These are phyloP conservation scores for Croton laevigatus DNA, from an alignment of 441 rosid species.

Conservation along the genomic window DNA sequence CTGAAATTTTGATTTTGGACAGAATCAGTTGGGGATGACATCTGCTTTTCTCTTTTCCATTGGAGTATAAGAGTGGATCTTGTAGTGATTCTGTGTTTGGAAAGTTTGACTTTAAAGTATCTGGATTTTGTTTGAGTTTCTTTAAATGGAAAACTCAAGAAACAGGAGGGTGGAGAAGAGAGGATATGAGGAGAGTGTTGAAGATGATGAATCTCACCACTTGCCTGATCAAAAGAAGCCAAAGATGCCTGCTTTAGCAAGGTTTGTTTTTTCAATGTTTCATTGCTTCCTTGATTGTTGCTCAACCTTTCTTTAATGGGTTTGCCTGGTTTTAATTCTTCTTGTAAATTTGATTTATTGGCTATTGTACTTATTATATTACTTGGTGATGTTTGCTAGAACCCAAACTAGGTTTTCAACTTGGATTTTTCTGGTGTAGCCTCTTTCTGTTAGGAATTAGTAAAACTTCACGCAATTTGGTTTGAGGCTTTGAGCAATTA, in stretches of 20 bases:
- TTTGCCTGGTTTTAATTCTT: not conserved
- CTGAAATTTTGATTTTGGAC: constrained; percentile 4
- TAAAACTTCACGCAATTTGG: not conserved
- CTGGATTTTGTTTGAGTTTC: constrained; percentile 23
- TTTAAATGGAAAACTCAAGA: constrained; percentile 64
- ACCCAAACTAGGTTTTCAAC: constrained; percentile 11
- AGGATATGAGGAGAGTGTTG: constrained; percentile 51
- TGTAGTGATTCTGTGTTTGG: constrained; percentile 13
- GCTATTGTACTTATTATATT: not conserved
- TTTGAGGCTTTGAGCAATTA: not conserved
- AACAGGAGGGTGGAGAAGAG: constrained; percentile 52
- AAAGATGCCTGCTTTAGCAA: constrained; percentile 81
- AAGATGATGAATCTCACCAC: constrained; percentile 46
- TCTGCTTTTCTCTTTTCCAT: constrained; percentile 38
- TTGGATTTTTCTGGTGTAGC: constrained; percentile 1
- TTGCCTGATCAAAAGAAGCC: constrained; percentile 64
- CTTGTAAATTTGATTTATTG: not conserved
- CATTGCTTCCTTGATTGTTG: not conserved
- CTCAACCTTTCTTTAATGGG: not conserved
- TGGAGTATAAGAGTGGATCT: constrained; percentile 11
- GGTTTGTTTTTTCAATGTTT: constrained; percentile 43
- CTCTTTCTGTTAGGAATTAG: not conserved
- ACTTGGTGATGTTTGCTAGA: not conserved
- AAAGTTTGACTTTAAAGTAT: not conserved
- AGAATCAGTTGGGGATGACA: not conserved